phyloP scores from a whole-genome alignment of 176 grass and related monocot species.

The Rhynchospora tenuis region DNA sequence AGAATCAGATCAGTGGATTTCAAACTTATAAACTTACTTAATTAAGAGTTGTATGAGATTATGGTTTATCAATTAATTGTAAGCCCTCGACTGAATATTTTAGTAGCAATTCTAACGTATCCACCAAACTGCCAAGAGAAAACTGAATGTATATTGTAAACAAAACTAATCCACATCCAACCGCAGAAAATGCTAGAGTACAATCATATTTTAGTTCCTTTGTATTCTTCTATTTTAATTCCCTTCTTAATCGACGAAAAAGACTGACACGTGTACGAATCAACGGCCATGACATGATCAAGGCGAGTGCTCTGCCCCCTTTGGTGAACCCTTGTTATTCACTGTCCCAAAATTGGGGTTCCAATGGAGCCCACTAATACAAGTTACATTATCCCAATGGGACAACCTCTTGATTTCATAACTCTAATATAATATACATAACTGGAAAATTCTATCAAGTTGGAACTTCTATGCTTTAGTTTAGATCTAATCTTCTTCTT shows the following conservation, averaged over 20 bases:
- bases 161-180: neutral
- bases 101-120: neutral
- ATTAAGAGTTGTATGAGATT: neutral
- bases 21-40: neutral
- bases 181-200: neutral
- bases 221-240: neutral
- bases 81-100: neutral
- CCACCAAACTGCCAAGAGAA: neutral
- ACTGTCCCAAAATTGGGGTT: constrained; percentile 4
- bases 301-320: neutral
- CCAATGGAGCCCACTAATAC: constrained; percentile 19
- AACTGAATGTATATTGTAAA: neutral
- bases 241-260: neutral
- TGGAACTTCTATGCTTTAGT: neutral
- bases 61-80: neutral
- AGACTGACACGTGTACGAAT: neutral
- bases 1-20: neutral
- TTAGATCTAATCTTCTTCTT: neutral
- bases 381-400: constrained; percentile 1
- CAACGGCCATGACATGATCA: neutral
- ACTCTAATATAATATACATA: constrained; percentile 1
- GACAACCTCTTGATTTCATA: constrained; percentile 20
- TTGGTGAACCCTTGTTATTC: neutral
- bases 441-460: neutral
- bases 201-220: neutral